These are phyloP conservation scores for Tetrahymena thermophila DNA, from an alignment of 73 alveolate species.

Conservation along the genomic window DNA sequence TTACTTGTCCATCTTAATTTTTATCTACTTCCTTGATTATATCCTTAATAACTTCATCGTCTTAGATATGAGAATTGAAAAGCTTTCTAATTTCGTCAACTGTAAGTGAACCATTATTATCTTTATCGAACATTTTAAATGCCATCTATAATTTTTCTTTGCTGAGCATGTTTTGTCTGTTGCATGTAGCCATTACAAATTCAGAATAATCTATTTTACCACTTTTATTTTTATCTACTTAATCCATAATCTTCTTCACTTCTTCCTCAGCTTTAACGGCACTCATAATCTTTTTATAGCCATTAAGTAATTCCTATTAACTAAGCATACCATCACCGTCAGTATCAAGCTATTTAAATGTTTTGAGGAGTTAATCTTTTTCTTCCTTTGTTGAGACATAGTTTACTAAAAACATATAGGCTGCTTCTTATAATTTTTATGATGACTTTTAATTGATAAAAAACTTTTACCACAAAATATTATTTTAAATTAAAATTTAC, in stretches of 20 bases:
- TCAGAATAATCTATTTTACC: slow-evolving; percentile 39
- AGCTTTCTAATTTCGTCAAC: slow-evolving; percentile 7
- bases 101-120: slow-evolving; percentile 25
- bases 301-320: slow-evolving; percentile 52
- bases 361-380: slow-evolving; percentile 39
- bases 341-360: slow-evolving; percentile 47
- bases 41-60: slow-evolving; percentile 19
- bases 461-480: neutral
- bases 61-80: neutral
- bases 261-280: slow-evolving; percentile 26
- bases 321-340: slow-evolving; percentile 55
- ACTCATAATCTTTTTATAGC: slow-evolving; percentile 36
- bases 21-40: slow-evolving; percentile 26
- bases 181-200: slow-evolving; percentile 39
- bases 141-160: slow-evolving; percentile 18
- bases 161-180: slow-evolving; percentile 7
- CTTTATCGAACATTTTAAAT: slow-evolving; percentile 40
- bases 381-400: slow-evolving; percentile 57
- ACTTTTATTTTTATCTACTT: slow-evolving; percentile 27
- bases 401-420: slow-evolving; percentile 48
- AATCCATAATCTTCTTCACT: slow-evolving; percentile 24
- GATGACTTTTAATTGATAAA: neutral
- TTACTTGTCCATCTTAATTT: slow-evolving; percentile 39
- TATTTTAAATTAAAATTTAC: neutral
- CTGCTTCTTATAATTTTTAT: slow-evolving; percentile 17